Evolutionary conservation across 352 stramenopile genomes (phyloP).

Genomic region (Pythium biforme): DNA sequence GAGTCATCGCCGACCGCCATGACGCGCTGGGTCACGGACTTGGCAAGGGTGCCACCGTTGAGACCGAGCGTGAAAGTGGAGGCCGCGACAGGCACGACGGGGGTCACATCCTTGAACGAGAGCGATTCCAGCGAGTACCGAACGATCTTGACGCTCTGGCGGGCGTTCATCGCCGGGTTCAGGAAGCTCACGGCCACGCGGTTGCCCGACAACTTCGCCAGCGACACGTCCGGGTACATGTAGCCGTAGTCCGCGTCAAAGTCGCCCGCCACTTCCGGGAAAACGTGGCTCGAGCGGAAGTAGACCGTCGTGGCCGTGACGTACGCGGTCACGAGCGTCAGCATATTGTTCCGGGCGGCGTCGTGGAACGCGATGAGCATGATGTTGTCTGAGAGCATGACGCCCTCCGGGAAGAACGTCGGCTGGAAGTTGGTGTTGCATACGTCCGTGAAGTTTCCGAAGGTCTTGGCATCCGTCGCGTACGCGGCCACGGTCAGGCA

Average conservation of each 20-base stretch:
- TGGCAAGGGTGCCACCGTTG: slow-evolving; percentile 6
- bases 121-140: slow-evolving; percentile 43
- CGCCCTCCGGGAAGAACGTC: slow-evolving; percentile 33
- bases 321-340: slow-evolving; percentile 42
- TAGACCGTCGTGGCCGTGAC: slow-evolving; percentile 24
- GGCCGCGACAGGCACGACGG: slow-evolving; percentile 39
- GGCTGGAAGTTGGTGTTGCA: slow-evolving; percentile 51
- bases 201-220: slow-evolving; percentile 43
- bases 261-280: slow-evolving; percentile 43
- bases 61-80: slow-evolving; percentile 36
- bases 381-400: slow-evolving; percentile 43
- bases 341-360: slow-evolving; percentile 48
- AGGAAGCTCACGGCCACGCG: slow-evolving; percentile 65
- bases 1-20: slow-evolving; percentile 44
- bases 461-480: slow-evolving; percentile 7
- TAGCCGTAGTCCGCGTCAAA: slow-evolving; percentile 37
- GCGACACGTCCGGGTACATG: slow-evolving; percentile 35
- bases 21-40: slow-evolving; percentile 41
- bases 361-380: slow-evolving; percentile 59
- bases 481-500: slow-evolving; percentile 45
- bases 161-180: slow-evolving; percentile 48
- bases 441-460: slow-evolving; percentile 34
- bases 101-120: slow-evolving; percentile 47
- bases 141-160: slow-evolving; percentile 46
- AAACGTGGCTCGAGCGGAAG: slow-evolving; percentile 51